Evolutionary conservation across 1,284 basidiomycete species (phyloP).

Genomic region (Pseudozyma hubeiensis): DNA sequence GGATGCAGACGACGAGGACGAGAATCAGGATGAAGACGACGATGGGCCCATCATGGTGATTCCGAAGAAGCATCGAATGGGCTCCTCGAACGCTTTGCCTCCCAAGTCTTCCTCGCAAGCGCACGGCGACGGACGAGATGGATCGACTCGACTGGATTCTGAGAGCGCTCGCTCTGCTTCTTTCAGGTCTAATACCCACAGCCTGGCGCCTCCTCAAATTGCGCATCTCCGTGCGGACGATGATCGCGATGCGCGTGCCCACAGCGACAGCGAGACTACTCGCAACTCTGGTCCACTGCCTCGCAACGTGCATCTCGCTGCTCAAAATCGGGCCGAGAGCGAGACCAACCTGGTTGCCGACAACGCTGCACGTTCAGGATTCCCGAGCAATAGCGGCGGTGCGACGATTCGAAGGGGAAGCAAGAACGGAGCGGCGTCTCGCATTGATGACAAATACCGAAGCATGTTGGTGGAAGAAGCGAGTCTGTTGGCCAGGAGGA

Average conservation of each 20-base stretch:
- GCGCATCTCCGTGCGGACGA: not conserved
- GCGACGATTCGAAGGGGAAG: conserved; percentile 22
- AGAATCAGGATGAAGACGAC: conserved; percentile 56
- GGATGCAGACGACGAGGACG: conserved; percentile 35
- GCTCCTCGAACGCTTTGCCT: conserved; percentile 12
- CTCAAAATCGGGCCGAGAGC: conserved; percentile 16
- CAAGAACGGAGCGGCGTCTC: conserved; percentile 26
- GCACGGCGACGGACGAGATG: not conserved
- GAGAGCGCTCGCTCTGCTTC: not conserved
- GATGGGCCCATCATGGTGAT: conserved; percentile 63
- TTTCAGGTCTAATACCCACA: not conserved
- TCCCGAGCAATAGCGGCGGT: conserved; percentile 10
- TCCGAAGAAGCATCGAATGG: conserved; percentile 29
- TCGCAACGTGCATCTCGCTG: not conserved
- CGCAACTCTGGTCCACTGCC: not conserved
- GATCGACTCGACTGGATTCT: not conserved
- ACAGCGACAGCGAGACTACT: conserved; percentile 30
- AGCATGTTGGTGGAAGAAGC: conserved; percentile 66
- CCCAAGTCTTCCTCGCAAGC: conserved; percentile 11
- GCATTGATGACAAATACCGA: conserved; percentile 53
- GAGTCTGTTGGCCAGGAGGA: conserved; percentile 61
- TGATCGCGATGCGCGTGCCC: conserved; percentile 7
- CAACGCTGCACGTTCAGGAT: conserved; percentile 9
- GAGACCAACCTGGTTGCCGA: conserved; percentile 25
- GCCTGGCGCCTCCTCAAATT: conserved; percentile 8